Base-by-base conservation (phyloP, 192 early-diverging fungal species). In the Jimgerdemannia lactiflua region DNA sequence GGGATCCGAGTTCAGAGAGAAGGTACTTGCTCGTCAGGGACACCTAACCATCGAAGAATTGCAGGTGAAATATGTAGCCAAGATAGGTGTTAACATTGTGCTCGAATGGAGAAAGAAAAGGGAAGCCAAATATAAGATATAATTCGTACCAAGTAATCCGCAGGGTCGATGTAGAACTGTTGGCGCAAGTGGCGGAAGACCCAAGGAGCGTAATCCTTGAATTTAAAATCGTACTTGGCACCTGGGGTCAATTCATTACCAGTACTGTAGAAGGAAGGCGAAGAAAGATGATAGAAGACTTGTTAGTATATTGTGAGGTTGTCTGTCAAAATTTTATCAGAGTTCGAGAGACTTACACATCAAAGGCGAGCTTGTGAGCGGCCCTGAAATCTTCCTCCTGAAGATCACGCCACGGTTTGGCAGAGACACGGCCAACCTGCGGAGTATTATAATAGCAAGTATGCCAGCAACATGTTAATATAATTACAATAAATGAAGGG, bases 171-270 rank as follows among this genome's bases (percentile, higher is more conserved):
- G 42, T 92, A 86, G 82, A 97, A 98, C 6, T 86, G 87, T 70
- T 96, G 93, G 49, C 98, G 86, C 71, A 99, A 89, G 76, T 89
- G 82, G 42, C 96, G 91, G 79, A 99, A 99, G 7, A 97, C 95
- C 96, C 95, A 97, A 3, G 97, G 98, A 10, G 96, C 94, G 77
- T 98, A 98, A 82, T 99, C 98, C 79, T 99, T 99, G 82, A 99
- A 99, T 85, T 99, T 99, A 81, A 98, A 99, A 77, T 99, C 96
- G 85, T 99, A 99, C 70, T 92, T 90, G 18, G 95, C 92, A 10
- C 92, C 92, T 17, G 98, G 95, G n/a, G 95, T 96, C 80, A 98
- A 79, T 81, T 99, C 97, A 79, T 97, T 96, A 17, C 96, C 96
- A 44, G 92, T 93, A 49, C 91, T 92, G 79, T 65, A 44, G n/a